A percentile compares a stretch with the other conserved stretches of the same genome.
Conservation (phyloP, 2,329 filamentous ascomycete genomes). For the Phialocephala subalpina region DNA sequence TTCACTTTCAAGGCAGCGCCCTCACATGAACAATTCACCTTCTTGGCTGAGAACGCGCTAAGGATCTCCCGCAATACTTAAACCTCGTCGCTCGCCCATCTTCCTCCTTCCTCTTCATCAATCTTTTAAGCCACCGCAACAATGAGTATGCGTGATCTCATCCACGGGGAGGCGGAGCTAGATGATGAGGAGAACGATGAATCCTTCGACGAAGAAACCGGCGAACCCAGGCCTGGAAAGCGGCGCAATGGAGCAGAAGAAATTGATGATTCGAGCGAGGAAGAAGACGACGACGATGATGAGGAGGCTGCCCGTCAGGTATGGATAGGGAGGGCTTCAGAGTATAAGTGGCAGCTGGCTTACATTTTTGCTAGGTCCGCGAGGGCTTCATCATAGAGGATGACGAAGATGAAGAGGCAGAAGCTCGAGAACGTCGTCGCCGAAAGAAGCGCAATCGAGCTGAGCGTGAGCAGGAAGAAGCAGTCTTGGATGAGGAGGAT, state of each 20-base stretch:
- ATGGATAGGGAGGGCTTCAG: constrained; percentile 38
- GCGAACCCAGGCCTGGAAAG: constrained; percentile 59
- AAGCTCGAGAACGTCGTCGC: constrained; percentile 59
- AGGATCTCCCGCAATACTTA: constrained; percentile 21
- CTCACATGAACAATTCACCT: constrained; percentile 7
- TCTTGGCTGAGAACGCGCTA: constrained; percentile 3
- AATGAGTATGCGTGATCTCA: constrained; percentile 79
- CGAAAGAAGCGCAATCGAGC: constrained; percentile 78
- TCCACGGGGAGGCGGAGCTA: constrained; percentile 86
- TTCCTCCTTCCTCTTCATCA: constrained; percentile 7
- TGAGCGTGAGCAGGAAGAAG: constrained; percentile 85
- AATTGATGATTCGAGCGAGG: constrained; percentile 87
- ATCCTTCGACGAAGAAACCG: constrained; percentile 80
- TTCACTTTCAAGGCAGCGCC: not conserved
- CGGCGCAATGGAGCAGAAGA: constrained; percentile 49
- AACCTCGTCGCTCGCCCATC: constrained; percentile 9
- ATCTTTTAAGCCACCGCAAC: constrained; percentile 41
- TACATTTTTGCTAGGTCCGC: constrained; percentile 67
- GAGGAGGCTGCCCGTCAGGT: constrained; percentile 84
- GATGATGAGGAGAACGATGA: constrained; percentile 88
- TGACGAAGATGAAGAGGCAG: constrained; percentile 80
- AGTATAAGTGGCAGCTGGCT: constrained; percentile 15
- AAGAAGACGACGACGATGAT: constrained; percentile 92
- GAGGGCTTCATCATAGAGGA: constrained; percentile 93
- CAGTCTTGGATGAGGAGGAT: constrained; percentile 91